A percentile compares a stretch with the other conserved stretches of the same genome.
Conservation (phyloP, 2,329 filamentous ascomycete genomes). For the Aspergillus latus region DNA sequence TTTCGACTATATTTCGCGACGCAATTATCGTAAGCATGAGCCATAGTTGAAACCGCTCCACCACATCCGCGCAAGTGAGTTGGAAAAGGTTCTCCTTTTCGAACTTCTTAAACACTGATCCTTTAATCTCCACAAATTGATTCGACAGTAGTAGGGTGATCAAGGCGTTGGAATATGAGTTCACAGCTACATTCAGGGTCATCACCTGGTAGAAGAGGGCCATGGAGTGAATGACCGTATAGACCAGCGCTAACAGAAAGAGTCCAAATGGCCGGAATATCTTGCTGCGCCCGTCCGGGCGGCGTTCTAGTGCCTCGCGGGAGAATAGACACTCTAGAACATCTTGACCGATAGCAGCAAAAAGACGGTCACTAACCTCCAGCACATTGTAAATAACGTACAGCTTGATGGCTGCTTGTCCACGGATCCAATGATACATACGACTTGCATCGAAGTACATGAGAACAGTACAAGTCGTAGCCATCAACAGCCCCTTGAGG, state of each 20-base stretch:
- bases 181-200: conserved; percentile 95
- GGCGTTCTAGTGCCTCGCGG: conserved; percentile 83
- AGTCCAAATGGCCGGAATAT: conserved; percentile 84
- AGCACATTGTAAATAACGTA: conserved; percentile 99
- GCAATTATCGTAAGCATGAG: conserved; percentile 96
- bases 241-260: conserved; percentile 80
- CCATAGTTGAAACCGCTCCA: conserved; percentile 96
- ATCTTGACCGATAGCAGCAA: conserved; percentile 91
- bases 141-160: conserved; percentile 92
- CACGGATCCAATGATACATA: conserved; percentile 97
- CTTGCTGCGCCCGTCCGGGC: conserved; percentile 85
- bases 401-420: conserved; percentile 94
- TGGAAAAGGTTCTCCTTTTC: conserved; percentile 98
- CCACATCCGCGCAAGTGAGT: conserved; percentile 91
- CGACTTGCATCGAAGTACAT: conserved; percentile 92
- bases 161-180: conserved; percentile 95
- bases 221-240: conserved; percentile 84
- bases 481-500: conserved; percentile 82
- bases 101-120: conserved; percentile 96
- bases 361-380: conserved; percentile 81
- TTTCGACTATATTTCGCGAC: conserved; percentile 92
- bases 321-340: conserved; percentile 95
- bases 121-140: conserved; percentile 98
- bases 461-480: conserved; percentile 78
- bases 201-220: conserved; percentile 97